These are phyloP conservation scores for Tolypocladium tundrense DNA, from an alignment of 2,329 filamentous ascomycete species.

Conservation along the genomic window DNA sequence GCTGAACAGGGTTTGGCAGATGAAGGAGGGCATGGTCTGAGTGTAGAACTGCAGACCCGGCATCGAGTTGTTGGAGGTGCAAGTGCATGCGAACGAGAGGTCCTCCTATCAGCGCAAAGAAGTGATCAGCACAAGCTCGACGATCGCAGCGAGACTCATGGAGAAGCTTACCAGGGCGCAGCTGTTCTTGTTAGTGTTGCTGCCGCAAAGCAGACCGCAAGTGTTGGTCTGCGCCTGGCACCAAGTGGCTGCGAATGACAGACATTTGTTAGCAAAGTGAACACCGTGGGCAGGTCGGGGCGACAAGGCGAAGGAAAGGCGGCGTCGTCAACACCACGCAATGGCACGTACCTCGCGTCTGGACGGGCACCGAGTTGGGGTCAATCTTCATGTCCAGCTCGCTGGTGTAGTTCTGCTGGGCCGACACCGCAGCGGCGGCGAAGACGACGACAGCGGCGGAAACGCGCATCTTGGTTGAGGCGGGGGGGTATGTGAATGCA, in stretches of 20 bases:
- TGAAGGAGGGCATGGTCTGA: slow-evolving; percentile 42
- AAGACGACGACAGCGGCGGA: slow-evolving; percentile 30
- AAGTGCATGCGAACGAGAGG: slow-evolving; percentile 38
- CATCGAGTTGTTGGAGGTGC: slow-evolving; percentile 33
- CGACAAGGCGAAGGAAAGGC: background rate
- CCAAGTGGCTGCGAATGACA: slow-evolving; percentile 32
- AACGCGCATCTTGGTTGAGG: slow-evolving; percentile 28
- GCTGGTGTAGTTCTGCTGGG: slow-evolving; percentile 34
- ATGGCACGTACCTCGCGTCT: slow-evolving; percentile 28
- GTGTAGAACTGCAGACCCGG: slow-evolving; percentile 43
- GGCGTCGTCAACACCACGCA: background rate
- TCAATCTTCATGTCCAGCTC: slow-evolving; percentile 31
- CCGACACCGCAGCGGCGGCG: slow-evolving; percentile 31
- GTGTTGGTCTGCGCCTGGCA: slow-evolving; percentile 40
- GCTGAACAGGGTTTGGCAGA: slow-evolving; percentile 38
- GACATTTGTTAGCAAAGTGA: slow-evolving; percentile 1
- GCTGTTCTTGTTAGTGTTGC: slow-evolving; percentile 25
- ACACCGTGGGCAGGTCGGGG: background rate
- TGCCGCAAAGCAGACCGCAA: slow-evolving; percentile 37
- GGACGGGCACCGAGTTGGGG: slow-evolving; percentile 20
- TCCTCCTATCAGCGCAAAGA: slow-evolving; percentile 15
- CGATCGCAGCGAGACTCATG: background rate
- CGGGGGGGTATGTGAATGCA: slow-evolving; percentile 2
- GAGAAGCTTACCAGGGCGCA: slow-evolving; percentile 34
- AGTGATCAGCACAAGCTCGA: slow-evolving; percentile 1